Percentiles rank a stretch among this genome's conserved stretches.
Conservation (phyloP, 306 rosid species). For the Abrus precatorius region DNA sequence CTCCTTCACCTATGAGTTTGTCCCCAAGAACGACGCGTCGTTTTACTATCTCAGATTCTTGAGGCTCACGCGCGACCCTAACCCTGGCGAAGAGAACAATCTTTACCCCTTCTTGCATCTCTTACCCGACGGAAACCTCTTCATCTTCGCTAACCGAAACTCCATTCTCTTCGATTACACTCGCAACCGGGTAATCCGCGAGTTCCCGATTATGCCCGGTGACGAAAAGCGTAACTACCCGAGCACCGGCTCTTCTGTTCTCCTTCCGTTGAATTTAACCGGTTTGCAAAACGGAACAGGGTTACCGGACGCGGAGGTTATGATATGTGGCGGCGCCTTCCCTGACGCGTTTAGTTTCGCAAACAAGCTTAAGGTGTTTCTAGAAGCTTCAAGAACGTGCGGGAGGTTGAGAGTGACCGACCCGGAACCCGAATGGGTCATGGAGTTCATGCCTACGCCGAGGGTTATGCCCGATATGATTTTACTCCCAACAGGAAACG, state of each 20-base stretch:
- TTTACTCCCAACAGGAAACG: slow-evolving; percentile 66
- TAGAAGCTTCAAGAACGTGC: slow-evolving; percentile 66
- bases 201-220: slow-evolving; percentile 66
- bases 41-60: slow-evolving; percentile 57
- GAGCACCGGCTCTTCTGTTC: slow-evolving; percentile 81
- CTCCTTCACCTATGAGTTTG: slow-evolving; percentile 69
- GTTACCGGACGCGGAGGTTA: slow-evolving; percentile 60
- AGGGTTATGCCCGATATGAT: slow-evolving; percentile 84
- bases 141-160: slow-evolving; percentile 74
- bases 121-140: slow-evolving; percentile 74
- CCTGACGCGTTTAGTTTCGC: slow-evolving; percentile 61
- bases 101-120: slow-evolving; percentile 90
- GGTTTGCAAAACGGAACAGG: slow-evolving; percentile 9
- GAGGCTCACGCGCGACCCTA: slow-evolving; percentile 58
- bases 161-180: slow-evolving; percentile 63
- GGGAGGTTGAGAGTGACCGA: slow-evolving; percentile 67
- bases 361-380: slow-evolving; percentile 10
- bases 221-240: slow-evolving; percentile 71
- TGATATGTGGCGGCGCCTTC: slow-evolving; percentile 83
- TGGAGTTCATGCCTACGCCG: slow-evolving; percentile 73
- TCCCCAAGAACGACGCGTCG: slow-evolving; percentile 56
- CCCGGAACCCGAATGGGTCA: slow-evolving; percentile 65
- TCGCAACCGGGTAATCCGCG: slow-evolving; percentile 45
- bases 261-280: slow-evolving; percentile 61
- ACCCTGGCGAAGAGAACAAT: slow-evolving; percentile 72